A percentile compares a stretch with the other conserved stretches of the same genome.
Evolutionary conservation across 805 yeast genomes (phyloP).

Genomic region (Ogataea philodendri): DNA sequence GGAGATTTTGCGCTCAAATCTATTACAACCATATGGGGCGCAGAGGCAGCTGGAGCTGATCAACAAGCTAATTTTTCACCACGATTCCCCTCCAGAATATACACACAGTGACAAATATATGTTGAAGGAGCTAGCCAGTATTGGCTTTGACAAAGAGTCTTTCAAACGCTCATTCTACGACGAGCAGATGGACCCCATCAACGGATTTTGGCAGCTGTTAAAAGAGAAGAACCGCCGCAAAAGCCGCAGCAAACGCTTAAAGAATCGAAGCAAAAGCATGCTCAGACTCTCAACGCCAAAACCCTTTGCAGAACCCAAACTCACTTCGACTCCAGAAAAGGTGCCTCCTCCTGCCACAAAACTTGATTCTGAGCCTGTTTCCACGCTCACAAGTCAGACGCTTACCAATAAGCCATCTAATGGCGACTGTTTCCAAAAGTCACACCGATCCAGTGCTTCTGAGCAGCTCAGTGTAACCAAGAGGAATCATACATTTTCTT

Average conservation of each 20-base stretch:
- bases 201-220: slow-evolving; percentile 72
- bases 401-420: too few species aligned
- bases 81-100: slow-evolving; percentile 25
- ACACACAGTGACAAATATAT: slow-evolving; percentile 62
- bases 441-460: too few species aligned
- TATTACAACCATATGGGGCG: slow-evolving; percentile 47
- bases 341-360: not conserved
- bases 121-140: slow-evolving; percentile 54
- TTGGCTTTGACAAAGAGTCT: slow-evolving; percentile 62
- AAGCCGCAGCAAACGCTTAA: slow-evolving; percentile 30
- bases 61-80: slow-evolving; percentile 36
- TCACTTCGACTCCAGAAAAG: slow-evolving; percentile 9
- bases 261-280: slow-evolving; percentile 31
- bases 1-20: slow-evolving; percentile 51
- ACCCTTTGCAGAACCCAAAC: slow-evolving; percentile 21
- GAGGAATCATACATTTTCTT: too few species aligned
- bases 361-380: too few species aligned
- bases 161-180: slow-evolving; percentile 56
- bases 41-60: slow-evolving; percentile 39
- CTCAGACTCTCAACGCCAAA: slow-evolving; percentile 29
- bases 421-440: too few species aligned
- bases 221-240: slow-evolving; percentile 49
- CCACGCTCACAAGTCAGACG: too few species aligned
- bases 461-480: too few species aligned
- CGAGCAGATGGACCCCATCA: slow-evolving; percentile 64